Base-by-base conservation (phyloP, 192 early-diverging fungal genomes). In the Chytriomyces sp. region DNA sequence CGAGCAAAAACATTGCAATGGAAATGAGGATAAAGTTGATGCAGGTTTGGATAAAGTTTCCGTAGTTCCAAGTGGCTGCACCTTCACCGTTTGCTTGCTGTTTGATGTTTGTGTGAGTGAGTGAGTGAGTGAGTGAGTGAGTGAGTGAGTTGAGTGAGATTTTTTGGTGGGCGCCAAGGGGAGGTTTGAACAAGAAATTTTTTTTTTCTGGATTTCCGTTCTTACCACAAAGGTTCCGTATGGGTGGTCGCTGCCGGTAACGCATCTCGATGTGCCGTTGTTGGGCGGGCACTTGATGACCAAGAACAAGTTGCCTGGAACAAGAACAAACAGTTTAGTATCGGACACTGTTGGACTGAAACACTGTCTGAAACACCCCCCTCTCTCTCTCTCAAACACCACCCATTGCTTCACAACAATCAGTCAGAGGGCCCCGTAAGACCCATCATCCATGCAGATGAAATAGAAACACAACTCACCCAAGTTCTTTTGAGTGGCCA, bases 1-100 rank as follows among this genome's bases (percentile, higher is more conserved):
- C 84, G 23, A 92, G 82, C 45, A 91, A 60, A 78, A 88, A 92
- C 71, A 92, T 79, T 61, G 83, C 83, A 65, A 80, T 61, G 48
- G 84, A 73, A 59, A 91, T 82, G 49, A 92, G 84, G 72, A 92
- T 68, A 53, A 92, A 92, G 81, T 90, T 92, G 82, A 92, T 81
- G 73, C 89, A 64, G 57, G 80, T 81, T 50, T 91, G 85, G 65
- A 92, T 65, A 64, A 92, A 92, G 57, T 88, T 85, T 20, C 91
- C 91, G 71, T 82, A 90, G 73, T 87, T 78, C 65, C 68, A 83
- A 48, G 28, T 65, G 24, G 24, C 24, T 23, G 35, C 20, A 6
- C 20, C 20, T 11, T 64, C 63, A 16, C 16, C 16, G 35, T 23
- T 28, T 13, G 63, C 35, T 60, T n/a, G 23, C 18, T n/a, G 23